Conservation (phyloP, 2,329 filamentous ascomycete species). For the Furcasterigmium furcatum region DNA sequence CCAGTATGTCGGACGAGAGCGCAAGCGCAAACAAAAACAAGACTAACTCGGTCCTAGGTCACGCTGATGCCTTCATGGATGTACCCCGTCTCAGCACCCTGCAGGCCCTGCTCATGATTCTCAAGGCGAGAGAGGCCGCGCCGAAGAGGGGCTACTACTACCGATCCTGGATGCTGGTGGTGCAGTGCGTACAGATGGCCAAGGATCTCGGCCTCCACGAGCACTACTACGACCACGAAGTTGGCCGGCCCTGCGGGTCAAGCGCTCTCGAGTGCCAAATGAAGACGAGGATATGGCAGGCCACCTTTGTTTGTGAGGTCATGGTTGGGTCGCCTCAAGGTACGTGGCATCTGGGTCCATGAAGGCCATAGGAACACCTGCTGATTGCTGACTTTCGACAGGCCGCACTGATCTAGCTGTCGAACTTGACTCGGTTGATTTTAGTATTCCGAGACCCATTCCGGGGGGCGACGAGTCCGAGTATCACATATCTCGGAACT, state of each 20-base stretch:
- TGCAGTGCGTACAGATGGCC: slow-evolving; percentile 88
- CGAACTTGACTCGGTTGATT: slow-evolving; percentile 71
- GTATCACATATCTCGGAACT: slow-evolving; percentile 76
- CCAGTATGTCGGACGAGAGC: slow-evolving; percentile 50
- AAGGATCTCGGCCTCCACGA: slow-evolving; percentile 89
- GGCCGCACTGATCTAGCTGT: slow-evolving; percentile 78
- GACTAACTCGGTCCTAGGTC: slow-evolving; percentile 50
- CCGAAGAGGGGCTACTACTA: slow-evolving; percentile 95
- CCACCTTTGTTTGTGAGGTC: slow-evolving; percentile 78
- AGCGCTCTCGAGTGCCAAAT: slow-evolving; percentile 73
- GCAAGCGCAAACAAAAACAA: not conserved
- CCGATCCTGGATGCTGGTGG: slow-evolving; percentile 93
- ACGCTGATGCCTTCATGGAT: slow-evolving; percentile 92
- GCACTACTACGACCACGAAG: slow-evolving; percentile 75
- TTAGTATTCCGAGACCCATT: slow-evolving; percentile 60
- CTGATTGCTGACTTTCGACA: slow-evolving; percentile 24
- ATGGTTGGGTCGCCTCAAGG: slow-evolving; percentile 96
- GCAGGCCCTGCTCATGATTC: slow-evolving; percentile 79
- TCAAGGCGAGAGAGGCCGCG: slow-evolving; percentile 89
- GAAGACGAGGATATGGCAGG: slow-evolving; percentile 88
- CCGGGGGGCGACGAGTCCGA: slow-evolving; percentile 72
- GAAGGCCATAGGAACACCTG: not conserved
- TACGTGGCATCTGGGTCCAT: slow-evolving; percentile 28
- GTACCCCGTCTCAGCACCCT: slow-evolving; percentile 86
- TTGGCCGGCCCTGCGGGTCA: slow-evolving; percentile 67